Conservation (phyloP, 2,329 filamentous ascomycete species). For the Pochonia chlamydosporia region DNA sequence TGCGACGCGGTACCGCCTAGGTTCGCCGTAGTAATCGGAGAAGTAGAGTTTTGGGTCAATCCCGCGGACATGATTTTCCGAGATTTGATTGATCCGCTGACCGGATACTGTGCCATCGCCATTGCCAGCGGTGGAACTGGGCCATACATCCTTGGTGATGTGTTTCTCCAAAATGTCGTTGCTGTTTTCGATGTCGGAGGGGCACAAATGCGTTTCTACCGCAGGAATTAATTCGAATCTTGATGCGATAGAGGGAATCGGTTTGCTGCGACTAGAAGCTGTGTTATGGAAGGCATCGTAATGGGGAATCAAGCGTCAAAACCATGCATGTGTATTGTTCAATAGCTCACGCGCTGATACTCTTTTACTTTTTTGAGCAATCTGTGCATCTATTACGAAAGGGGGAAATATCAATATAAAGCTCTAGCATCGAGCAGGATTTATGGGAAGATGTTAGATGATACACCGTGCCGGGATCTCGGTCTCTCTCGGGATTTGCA, state of each 20-base stretch:
- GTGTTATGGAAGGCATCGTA: not conserved
- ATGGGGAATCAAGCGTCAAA: too few species aligned
- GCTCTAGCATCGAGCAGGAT: too few species aligned
- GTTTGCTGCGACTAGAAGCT: not conserved
- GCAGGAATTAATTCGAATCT: conserved; percentile 12
- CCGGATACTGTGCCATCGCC: conserved; percentile 42
- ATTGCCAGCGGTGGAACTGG: conserved; percentile 38
- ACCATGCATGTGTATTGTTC: too few species aligned
- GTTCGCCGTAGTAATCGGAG: conserved; percentile 39
- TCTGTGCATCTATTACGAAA: too few species aligned
- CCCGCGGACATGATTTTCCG: conserved; percentile 41
- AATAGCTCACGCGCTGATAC: too few species aligned
- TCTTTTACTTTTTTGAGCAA: too few species aligned
- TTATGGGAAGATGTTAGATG: too few species aligned
- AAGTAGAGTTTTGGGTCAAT: conserved; percentile 40
- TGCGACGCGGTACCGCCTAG: conserved; percentile 41
- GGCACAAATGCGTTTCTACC: conserved; percentile 40
- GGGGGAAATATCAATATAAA: too few species aligned
- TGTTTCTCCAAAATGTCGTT: conserved; percentile 45
- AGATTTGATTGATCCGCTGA: conserved; percentile 35
- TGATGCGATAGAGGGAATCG: not conserved
- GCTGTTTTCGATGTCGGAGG: conserved; percentile 42
- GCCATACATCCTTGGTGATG: conserved; percentile 44
- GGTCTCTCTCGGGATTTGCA: too few species aligned
- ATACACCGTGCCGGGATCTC: too few species aligned